Evolutionary conservation across 331 rosid species (phyloP), one percentile per base, ranked within the genome.

Genomic region (Acacia concinna): DNA sequence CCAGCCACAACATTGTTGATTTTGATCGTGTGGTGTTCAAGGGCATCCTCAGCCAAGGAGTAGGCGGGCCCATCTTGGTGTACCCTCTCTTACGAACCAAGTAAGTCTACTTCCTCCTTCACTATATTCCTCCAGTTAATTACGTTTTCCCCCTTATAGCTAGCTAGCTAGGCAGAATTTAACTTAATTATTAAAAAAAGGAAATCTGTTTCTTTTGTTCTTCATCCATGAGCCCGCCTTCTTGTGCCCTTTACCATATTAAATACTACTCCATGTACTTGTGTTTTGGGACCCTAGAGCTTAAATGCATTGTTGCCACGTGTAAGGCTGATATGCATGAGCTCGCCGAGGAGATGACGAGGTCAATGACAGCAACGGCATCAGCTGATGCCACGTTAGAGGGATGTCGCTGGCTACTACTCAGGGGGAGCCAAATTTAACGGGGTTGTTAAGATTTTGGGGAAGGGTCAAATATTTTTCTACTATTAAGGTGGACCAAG

Each of bases 41-140:
- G 87, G 77, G 71, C 18, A 85, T 96, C 77, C 91, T 96, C 31
- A 88, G 86, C 73, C 66, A 87, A 2, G 99, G 99, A 2, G 82
- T 96, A n/a, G 98, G 98, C 44, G 99, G 99, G 25, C 98, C 98
- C 83, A 93, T 96, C 64, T 71, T 96, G 54, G 86, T 96, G 28
- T 96, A 96, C 83, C 99, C 99, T 12, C 89, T 93, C 0, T 84
- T 87, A 69, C 89, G 97, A 52, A 81, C 67, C 91, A 93, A 80
- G 99, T 96, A 86, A 84, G 91, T 74, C n/a, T n/a, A 21, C 59
- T 15, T 3, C 54, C 6, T 18, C 54, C 73, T 13, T 23, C 47
- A 0, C n/a, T n/a, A n/a, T n/a, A n/a, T 40, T 35, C 52, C 68
- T 23, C 13, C n/a, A 15, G 4, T 46, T 46, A 46, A 46, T 15